Conservation (phyloP, 352 stramenopile species). For the Achlya hypogyna region DNA sequence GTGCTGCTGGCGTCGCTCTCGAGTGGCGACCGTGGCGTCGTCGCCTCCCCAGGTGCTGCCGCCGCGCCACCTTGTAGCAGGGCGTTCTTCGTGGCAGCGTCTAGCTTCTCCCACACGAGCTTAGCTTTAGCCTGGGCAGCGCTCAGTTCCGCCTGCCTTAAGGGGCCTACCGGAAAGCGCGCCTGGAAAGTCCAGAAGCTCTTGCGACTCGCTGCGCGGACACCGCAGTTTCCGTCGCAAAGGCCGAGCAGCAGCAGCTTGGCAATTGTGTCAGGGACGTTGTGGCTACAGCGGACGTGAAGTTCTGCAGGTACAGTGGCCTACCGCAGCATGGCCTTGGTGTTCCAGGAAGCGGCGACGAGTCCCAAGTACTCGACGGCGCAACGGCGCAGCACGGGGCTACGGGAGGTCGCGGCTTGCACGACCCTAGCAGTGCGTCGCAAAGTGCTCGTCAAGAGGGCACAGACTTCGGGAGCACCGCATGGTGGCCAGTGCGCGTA, state of each 20-base stretch:
- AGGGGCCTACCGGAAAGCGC: background rate
- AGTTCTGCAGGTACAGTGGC: background rate
- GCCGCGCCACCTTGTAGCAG: background rate
- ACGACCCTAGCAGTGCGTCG: too few species aligned
- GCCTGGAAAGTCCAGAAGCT: conserved; percentile 10
- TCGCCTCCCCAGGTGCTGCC: background rate
- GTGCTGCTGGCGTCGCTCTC: background rate
- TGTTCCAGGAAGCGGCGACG: background rate
- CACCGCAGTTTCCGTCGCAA: conserved; percentile 1
- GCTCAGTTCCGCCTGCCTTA: background rate
- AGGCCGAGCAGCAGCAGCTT: conserved; percentile 13
- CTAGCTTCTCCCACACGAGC: conserved; percentile 12
- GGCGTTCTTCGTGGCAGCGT: background rate
- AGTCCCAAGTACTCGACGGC: conserved; percentile 6
- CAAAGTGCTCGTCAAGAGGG: too few species aligned
- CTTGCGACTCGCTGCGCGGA: conserved; percentile 1
- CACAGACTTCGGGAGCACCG: conserved; percentile 2
- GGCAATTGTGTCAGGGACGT: background rate
- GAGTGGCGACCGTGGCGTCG: background rate
- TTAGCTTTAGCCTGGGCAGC: background rate
- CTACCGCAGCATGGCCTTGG: background rate
- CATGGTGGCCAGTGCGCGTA: conserved; percentile 3
- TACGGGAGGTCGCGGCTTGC: background rate
- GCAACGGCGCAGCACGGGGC: background rate
- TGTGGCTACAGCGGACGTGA: background rate